phyloP scores from a whole-genome alignment of 1,139 yeast genomes.

The Wickerhamomyces sp. region DNA sequence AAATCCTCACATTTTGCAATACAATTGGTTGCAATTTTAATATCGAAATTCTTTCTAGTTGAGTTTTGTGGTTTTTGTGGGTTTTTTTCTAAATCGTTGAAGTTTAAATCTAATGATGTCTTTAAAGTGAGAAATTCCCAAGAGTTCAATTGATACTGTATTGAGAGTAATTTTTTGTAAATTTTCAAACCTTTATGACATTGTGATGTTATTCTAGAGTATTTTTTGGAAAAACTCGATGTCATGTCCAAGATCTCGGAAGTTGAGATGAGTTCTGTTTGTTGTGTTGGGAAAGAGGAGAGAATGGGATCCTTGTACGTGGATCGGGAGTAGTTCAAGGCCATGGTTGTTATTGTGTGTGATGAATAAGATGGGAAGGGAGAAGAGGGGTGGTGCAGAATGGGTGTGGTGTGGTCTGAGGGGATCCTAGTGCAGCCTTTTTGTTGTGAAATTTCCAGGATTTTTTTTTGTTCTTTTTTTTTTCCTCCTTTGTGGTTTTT shows the following conservation, averaged over 20 bases:
- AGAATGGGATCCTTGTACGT: slow-evolving; percentile 1
- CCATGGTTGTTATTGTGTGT: no score
- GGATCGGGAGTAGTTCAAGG: not conserved
- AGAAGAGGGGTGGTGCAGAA: not conserved
- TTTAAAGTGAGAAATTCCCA: slow-evolving; percentile 21
- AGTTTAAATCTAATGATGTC: slow-evolving; percentile 16
- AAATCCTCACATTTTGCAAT: slow-evolving; percentile 12
- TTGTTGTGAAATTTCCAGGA: no score
- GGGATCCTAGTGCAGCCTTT: no score
- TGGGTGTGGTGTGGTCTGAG: no score
- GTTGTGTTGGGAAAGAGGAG: not conserved
- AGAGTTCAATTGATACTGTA: slow-evolving; percentile 12
- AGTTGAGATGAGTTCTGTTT: slow-evolving; percentile 1
- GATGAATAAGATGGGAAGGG: not conserved
- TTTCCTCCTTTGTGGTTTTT: no score
- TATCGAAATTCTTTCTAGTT: slow-evolving; percentile 7
- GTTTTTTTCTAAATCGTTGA: slow-evolving; percentile 2
- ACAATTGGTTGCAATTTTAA: slow-evolving; percentile 8
- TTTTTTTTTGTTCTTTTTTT: no score
- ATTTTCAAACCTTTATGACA: slow-evolving; percentile 4
- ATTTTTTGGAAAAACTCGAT: slow-evolving; percentile 1
- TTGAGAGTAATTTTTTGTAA: slow-evolving; percentile 3
- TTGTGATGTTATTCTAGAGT: slow-evolving; percentile 3
- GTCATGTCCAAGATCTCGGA: slow-evolving; percentile 3
- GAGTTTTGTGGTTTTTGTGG: no score